Evolutionary conservation across 148 eudicot genomes (phyloP).

Genomic region (Spergularia bocconei): DNA sequence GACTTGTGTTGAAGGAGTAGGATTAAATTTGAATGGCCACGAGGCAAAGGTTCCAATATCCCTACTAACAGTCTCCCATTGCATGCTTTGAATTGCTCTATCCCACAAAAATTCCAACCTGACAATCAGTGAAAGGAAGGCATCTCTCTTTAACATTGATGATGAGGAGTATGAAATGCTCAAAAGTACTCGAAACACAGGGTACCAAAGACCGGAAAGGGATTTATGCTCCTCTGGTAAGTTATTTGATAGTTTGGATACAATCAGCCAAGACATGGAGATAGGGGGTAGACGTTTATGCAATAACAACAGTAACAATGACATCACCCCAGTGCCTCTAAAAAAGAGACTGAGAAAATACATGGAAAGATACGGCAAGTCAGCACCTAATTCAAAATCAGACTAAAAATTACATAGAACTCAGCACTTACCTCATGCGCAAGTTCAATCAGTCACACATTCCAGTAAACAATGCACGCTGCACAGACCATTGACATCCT

Average conservation of each 20-base stretch:
- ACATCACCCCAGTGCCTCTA: neutral
- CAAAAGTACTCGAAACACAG: neutral
- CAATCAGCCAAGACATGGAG: neutral
- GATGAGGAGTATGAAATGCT: neutral
- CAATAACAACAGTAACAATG: neutral
- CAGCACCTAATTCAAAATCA: neutral
- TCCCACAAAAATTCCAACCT: neutral
- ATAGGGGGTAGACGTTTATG: neutral
- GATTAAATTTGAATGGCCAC: too few relatives aligned
- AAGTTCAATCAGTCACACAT: neutral
- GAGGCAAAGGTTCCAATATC: neutral
- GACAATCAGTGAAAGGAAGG: neutral
- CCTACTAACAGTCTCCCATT: neutral
- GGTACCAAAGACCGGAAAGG: neutral
- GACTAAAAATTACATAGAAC: neutral
- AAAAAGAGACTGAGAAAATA: neutral
- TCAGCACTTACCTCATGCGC: neutral
- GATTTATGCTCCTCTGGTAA: neutral
- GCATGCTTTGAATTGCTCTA: neutral
- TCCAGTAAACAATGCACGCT: neutral
- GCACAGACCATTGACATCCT: neutral
- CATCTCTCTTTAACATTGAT: too few relatives aligned
- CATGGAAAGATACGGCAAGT: neutral
- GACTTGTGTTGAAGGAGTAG: too few relatives aligned
- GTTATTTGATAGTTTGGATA: too few relatives aligned